Evolutionary conservation across 371 early-diverging fungal genomes (phyloP), one percentile per base, ranked within the genome.

Genomic region (Lichtheimia ramosa): DNA sequence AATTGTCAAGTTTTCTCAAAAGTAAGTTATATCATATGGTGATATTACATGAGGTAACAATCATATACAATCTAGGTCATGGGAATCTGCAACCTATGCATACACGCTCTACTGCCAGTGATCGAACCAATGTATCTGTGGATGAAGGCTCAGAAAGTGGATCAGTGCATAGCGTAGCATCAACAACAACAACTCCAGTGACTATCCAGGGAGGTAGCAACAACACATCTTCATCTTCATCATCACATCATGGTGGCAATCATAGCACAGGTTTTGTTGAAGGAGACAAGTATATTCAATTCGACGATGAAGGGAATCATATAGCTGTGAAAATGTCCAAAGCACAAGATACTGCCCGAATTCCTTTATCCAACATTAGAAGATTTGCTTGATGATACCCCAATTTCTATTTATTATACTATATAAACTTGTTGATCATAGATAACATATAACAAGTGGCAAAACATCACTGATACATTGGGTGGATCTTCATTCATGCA

Each of bases 1-100:
- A 88, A 59, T 63, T 88, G 39, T 80, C 85, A 48, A 55, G 27
- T 6, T 34, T 34, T 8, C 34, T 34, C 34, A 57, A 57, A 28
- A 46, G 61, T 61, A 54, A 23, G 34, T 43, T 8, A 0, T 23
- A 15, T 13, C 20, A 21, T 28, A 6, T 59, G 16, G 39, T 4
- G 41, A 15, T 2, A 40, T 12, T 5, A 28, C 1, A 16, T 3
- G 3, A 15, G 6, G 5, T 46, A n/a, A 4, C 10, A 5, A 46
- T n/a, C n/a, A 5, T n/a, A 20, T 20, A 0, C 12, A 18, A n/a
- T n/a, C 5, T 46, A 20, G n/a, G 46, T 34, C 34, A 34, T 34
- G 34, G 34, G 10, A 34, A 34, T 10, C 10, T 34, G 10, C 34
- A 34, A 8, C 34, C 34, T 10, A 4, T 34, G 2, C 34, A 34